A percentile compares a stretch with the other conserved stretches of the same genome.
Evolutionary conservation across 768 basidiomycete genomes (phyloP).

Genomic region (Gloeophyllum trabeum): DNA sequence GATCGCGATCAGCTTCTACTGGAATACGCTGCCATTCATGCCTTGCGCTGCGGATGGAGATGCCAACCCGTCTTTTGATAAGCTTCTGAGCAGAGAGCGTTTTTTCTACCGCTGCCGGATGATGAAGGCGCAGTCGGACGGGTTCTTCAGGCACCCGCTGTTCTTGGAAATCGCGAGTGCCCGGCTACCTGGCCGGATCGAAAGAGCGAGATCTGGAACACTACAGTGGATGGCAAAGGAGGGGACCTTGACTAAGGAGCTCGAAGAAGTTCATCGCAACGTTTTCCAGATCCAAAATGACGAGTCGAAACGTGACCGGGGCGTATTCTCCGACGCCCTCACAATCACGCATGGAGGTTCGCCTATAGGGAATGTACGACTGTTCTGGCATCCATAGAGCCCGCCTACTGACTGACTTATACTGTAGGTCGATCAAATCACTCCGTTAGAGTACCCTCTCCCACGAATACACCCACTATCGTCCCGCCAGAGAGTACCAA

Average conservation of each 20-base stretch:
- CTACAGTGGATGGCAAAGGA: conserved; percentile 12
- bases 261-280: too few species aligned
- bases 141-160: conserved; percentile 30
- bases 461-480: conserved; percentile 1
- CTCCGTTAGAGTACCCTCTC: conserved; percentile 11
- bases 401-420: background rate
- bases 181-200: conserved; percentile 8
- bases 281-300: conserved; percentile 1
- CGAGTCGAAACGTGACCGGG: background rate
- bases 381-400: background rate
- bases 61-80: conserved; percentile 23
- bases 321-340: conserved; percentile 5
- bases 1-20: conserved; percentile 30
- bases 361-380: conserved; percentile 13
- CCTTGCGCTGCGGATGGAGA: conserved; percentile 22
- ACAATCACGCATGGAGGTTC: conserved; percentile 13
- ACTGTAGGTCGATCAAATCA: conserved; percentile 5
- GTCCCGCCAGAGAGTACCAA: background rate
- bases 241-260: conserved; percentile 3
- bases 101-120: conserved; percentile 32
- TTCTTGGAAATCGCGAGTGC: conserved; percentile 28
- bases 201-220: conserved; percentile 10
- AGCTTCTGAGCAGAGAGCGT: conserved; percentile 32
- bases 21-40: conserved; percentile 33
- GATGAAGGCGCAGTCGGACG: conserved; percentile 23